Percentiles rank a stretch among this genome's conserved stretches.
Evolutionary conservation across 768 basidiomycete genomes (phyloP).

Genomic region (Amanita phalloides): DNA sequence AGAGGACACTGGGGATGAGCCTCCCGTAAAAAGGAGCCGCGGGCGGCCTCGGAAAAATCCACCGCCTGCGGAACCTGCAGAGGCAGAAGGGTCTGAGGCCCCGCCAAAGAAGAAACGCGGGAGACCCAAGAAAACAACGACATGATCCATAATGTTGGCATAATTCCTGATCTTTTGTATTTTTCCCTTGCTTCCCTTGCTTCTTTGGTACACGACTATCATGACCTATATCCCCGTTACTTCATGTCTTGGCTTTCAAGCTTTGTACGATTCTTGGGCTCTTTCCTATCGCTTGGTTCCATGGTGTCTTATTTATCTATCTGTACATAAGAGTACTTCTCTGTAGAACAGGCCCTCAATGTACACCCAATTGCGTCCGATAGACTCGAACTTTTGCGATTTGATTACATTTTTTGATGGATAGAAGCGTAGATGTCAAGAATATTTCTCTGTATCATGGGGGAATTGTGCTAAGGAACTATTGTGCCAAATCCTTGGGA

Average conservation of each 20-base stretch:
- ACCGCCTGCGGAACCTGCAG: conserved; percentile 33
- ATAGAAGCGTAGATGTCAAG: conserved; percentile 18
- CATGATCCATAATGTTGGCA: conserved; percentile 8
- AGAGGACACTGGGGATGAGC: conserved; percentile 36
- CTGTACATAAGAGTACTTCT: conserved; percentile 7
- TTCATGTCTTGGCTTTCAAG: conserved; percentile 1
- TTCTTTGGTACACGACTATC: conserved; percentile 1
- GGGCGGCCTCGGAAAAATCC: conserved; percentile 67
- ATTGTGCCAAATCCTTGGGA: conserved; percentile 3
- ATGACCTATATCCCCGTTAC: background rate
- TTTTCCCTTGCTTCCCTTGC: background rate
- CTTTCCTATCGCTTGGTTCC: conserved; percentile 11
- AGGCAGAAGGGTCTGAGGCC: conserved; percentile 34
- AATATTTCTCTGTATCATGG: conserved; percentile 16
- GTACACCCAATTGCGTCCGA: conserved; percentile 5
- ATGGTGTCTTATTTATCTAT: conserved; percentile 4
- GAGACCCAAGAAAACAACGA: conserved; percentile 44
- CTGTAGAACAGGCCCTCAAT: conserved; percentile 8
- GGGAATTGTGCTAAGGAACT: conserved; percentile 19
- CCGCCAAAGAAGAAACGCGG: conserved; percentile 61
- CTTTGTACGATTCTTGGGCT: conserved; percentile 9
- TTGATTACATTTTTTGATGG: conserved; percentile 7
- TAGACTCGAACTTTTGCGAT: conserved; percentile 4
- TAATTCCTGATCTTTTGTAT: conserved; percentile 7
- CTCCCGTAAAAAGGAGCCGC: conserved; percentile 52